Percentiles rank a stretch among this genome's conserved stretches.
phyloP scores from a whole-genome alignment of 257 asterid species.

The Solanum pimpinellifolium region DNA sequence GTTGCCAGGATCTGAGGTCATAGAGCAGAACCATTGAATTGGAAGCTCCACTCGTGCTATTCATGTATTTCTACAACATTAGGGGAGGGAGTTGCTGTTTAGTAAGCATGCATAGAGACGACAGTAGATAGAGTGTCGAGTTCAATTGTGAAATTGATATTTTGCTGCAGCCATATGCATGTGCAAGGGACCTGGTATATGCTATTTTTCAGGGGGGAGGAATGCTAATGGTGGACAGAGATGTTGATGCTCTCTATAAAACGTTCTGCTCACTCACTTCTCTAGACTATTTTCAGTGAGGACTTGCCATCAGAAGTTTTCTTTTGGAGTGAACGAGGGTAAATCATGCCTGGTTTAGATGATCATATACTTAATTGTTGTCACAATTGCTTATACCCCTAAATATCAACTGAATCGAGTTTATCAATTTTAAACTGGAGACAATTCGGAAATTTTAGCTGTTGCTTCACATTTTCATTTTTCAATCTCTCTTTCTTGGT shows the following conservation, averaged over 20 bases:
- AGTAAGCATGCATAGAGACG: not conserved
- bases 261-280: not conserved
- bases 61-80: constrained; percentile 2
- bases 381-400: not conserved
- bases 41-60: constrained; percentile 8
- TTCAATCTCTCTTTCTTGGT: not conserved
- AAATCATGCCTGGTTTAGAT: not conserved
- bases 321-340: not conserved
- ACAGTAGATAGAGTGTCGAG: not conserved
- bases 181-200: not conserved
- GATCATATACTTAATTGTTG: not conserved
- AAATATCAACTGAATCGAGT: not conserved
- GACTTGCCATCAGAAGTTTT: not conserved
- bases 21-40: constrained; percentile 9
- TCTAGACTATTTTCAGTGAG: not conserved
- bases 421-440: not conserved
- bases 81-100: not conserved
- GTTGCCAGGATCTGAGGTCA: constrained; percentile 15
- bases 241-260: not conserved
- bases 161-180: not conserved
- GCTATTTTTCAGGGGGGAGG: not conserved
- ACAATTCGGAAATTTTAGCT: not conserved
- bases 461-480: not conserved
- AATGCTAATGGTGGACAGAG: not conserved
- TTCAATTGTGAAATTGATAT: not conserved